Base-by-base conservation (phyloP, 2,329 filamentous ascomycete genomes). In the Fusarium oxysporum region DNA sequence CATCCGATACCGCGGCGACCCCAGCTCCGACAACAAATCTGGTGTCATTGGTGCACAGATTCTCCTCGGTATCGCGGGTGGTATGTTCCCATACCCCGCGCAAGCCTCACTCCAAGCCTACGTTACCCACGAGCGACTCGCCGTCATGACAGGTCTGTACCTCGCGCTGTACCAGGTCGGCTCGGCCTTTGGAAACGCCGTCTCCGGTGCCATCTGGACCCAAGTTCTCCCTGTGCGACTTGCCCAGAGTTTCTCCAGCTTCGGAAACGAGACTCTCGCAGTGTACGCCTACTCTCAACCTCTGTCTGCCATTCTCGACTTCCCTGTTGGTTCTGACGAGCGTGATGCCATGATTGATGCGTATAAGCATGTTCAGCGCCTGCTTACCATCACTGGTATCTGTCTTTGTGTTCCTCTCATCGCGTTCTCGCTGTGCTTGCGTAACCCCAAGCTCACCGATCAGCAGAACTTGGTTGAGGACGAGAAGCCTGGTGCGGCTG, bases 81-180 rank as follows among this genome's bases (percentile, higher is more conserved):
- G 90, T 55, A 83, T 92, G 80, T 92, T 92, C 80, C 83, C 85
- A 1, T 87, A 86, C 75, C 83, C 85, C 7, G 82, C 84, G 1
- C 84, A 86, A 73, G 85, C 85, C 3, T 84, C 83, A 5, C 78
- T 86, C 2, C 85, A 86, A 72, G 77, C 80, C 25, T 76, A 77
- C 28, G 76, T 85, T 57, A 81, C 80, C 73, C 85, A 86, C 78
- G 85, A 86, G 78, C 78, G 92, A 73, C 83, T 92, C 37, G 90
- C 91, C 47, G 87, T 91, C 70, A 86, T 92, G 70, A 92, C 90
- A 0, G 89, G 87, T 44, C 79, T 92, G 23, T 92, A 88, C 77
- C 85, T 92, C 6, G 87, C 90, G 21, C 86, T 83, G n/a, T 92
- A 91, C 81, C 89, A 89, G 77, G 84, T 92, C 43, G 90, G 90